Percentiles rank a stretch among this genome's conserved stretches.
Evolutionary conservation across 257 asterid genomes (phyloP).

Genomic region (Linaria vulgaris): DNA sequence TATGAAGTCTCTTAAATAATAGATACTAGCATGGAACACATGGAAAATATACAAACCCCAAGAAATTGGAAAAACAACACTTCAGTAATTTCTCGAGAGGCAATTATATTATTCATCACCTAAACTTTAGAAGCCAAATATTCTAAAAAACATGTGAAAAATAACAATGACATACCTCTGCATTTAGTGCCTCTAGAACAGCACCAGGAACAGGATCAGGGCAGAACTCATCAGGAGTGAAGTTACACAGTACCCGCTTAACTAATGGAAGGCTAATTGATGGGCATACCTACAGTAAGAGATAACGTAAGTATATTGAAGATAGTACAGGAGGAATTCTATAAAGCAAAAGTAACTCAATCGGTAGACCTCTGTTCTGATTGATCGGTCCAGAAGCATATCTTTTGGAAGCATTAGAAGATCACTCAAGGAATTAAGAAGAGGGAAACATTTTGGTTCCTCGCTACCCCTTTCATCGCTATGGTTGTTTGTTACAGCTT

Average conservation of each 20-base stretch:
- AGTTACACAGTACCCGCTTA: slow-evolving; percentile 86
- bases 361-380: slow-evolving; percentile 77
- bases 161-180: slow-evolving; percentile 58
- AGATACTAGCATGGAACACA: too few relatives aligned
- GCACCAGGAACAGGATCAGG: slow-evolving; percentile 94
- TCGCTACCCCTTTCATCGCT: slow-evolving; percentile 35
- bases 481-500: slow-evolving; percentile 29
- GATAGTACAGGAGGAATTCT: not conserved
- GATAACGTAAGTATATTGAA: slow-evolving; percentile 18
- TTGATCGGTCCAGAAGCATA: slow-evolving; percentile 74
- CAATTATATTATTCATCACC: too few relatives aligned
- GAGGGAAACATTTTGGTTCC: slow-evolving; percentile 62
- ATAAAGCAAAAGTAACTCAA: slow-evolving; percentile 1
- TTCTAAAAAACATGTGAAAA: not conserved
- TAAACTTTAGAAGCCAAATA: too few relatives aligned
- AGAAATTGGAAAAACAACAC: too few relatives aligned
- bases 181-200: slow-evolving; percentile 89
- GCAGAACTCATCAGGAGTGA: slow-evolving; percentile 96
- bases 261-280: slow-evolving; percentile 75
- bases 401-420: slow-evolving; percentile 99
- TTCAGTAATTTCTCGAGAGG: too few relatives aligned
- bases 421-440: slow-evolving; percentile 80
- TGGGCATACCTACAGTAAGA: slow-evolving; percentile 72
- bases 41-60: too few relatives aligned
- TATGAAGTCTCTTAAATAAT: too few relatives aligned